Percentiles rank a stretch among this genome's conserved stretches.
Conservation (phyloP, 179 eudicot species). For the Beta macrorhiza region DNA sequence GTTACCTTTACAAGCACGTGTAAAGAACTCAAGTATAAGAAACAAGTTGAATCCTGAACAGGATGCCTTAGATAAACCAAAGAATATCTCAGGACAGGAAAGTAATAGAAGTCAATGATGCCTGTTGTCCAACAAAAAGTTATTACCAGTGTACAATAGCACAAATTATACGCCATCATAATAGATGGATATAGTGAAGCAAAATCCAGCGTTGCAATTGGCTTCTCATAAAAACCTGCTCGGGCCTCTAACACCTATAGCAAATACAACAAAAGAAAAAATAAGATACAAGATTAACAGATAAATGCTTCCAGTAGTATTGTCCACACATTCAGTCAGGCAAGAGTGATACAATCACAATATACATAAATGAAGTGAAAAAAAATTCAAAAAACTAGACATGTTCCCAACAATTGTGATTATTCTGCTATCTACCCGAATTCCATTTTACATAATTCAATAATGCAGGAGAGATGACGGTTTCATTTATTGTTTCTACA, state of each 20-base stretch:
- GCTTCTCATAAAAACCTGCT: conserved; percentile 95
- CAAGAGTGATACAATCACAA: background rate
- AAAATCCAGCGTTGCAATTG: conserved; percentile 97
- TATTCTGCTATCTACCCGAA: background rate
- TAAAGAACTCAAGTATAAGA: background rate
- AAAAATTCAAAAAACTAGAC: conserved; percentile 1
- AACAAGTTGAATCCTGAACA: background rate
- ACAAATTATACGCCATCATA: conserved; percentile 99
- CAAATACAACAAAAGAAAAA: conserved; percentile 16
- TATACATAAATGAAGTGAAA: background rate
- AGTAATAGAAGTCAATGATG: conserved; percentile 4
- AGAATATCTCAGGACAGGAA: background rate
- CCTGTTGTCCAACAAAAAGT: conserved; percentile 13
- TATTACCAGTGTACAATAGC: conserved; percentile 91
- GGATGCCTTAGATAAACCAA: background rate
- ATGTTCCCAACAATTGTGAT: background rate
- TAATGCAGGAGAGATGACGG: background rate
- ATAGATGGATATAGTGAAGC: conserved; percentile 99
- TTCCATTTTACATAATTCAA: background rate
- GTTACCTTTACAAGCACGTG: conserved; percentile 58
- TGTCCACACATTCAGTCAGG: background rate
- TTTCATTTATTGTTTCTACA: background rate
- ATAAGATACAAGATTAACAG: background rate
- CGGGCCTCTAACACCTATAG: conserved; percentile 91
- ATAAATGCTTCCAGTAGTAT: background rate